Evolutionary conservation across 495 filamentous ascomycete genomes (phyloP).

Genomic region (Lepraria neglecta): DNA sequence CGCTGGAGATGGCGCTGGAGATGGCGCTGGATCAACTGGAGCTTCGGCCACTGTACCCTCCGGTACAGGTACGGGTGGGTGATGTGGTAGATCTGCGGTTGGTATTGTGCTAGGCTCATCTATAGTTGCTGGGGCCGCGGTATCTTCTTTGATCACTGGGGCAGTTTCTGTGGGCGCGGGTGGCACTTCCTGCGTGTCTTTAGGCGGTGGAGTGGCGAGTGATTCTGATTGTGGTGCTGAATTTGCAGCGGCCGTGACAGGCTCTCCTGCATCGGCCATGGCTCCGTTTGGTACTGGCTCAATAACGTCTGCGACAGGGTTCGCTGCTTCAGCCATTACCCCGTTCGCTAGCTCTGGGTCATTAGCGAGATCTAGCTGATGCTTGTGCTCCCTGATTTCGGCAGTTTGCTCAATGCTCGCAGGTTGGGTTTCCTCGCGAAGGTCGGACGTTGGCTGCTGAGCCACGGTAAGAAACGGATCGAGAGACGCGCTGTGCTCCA

Average conservation of each 20-base stretch:
- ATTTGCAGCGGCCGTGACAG: not conserved
- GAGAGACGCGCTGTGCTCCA: constrained; percentile 7
- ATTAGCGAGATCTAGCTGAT: constrained; percentile 16
- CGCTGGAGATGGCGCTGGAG: constrained; percentile 17
- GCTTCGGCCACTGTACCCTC: constrained; percentile 16
- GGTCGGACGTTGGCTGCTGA: constrained; percentile 28
- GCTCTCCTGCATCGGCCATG: constrained; percentile 8
- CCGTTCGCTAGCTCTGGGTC: constrained; percentile 24
- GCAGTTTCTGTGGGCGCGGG: constrained; percentile 1
- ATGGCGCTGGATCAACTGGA: constrained; percentile 25
- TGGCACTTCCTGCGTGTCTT: not conserved
- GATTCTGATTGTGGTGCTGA: not conserved
- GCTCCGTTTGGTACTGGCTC: constrained; percentile 21
- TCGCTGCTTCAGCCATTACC: constrained; percentile 1
- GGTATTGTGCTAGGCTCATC: constrained; percentile 7
- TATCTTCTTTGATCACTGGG: not conserved
- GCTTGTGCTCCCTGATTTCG: constrained; percentile 18
- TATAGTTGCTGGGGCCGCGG: not conserved
- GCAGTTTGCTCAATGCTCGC: constrained; percentile 10
- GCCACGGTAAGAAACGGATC: constrained; percentile 20
- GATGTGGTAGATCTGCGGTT: constrained; percentile 22
- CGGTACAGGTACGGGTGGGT: constrained; percentile 20
- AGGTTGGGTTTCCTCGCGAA: constrained; percentile 25
- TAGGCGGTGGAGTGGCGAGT: not conserved
- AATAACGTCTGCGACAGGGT: not conserved